Percentiles rank a stretch among this genome's conserved stretches.
These are phyloP conservation scores for Boletellus emodensis DNA, from an alignment of 768 basidiomycete species.

Conservation along the genomic window DNA sequence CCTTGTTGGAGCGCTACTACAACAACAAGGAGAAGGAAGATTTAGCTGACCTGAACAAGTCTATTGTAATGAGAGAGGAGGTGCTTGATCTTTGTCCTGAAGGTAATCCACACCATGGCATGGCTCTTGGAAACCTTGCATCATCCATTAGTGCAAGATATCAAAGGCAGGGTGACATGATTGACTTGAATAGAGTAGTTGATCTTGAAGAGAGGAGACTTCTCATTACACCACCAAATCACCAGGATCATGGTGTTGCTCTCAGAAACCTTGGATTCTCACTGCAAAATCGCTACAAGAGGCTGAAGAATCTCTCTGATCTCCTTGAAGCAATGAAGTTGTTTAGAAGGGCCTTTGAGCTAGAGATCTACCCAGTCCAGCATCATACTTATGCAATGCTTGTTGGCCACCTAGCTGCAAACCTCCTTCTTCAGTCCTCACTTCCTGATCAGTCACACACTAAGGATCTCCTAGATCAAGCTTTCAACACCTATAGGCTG, in stretches of 20 bases:
- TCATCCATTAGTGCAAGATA: neutral
- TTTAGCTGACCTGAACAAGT: neutral
- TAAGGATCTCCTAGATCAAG: neutral
- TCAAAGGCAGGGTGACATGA: neutral
- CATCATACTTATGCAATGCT: neutral
- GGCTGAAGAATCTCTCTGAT: neutral
- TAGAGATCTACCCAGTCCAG: neutral
- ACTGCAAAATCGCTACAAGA: neutral
- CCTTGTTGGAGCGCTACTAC: neutral
- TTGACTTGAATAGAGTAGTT: neutral
- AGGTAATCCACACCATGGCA: neutral
- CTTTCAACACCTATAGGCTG: neutral
- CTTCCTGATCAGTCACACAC: neutral
- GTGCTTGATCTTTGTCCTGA: neutral
- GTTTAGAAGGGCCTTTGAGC: neutral
- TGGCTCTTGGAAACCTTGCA: neutral
- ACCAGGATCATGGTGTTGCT: neutral
- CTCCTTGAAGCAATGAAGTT: neutral
- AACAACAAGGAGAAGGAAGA: neutral
- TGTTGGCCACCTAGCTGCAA: neutral
- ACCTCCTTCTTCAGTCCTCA: neutral
- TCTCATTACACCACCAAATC: neutral
- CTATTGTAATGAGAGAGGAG: neutral
- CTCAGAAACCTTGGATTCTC: neutral
- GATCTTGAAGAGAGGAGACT: neutral